Evolutionary conservation across 2,329 filamentous ascomycete genomes (phyloP).

Genomic region (Sporothrix humicola): DNA sequence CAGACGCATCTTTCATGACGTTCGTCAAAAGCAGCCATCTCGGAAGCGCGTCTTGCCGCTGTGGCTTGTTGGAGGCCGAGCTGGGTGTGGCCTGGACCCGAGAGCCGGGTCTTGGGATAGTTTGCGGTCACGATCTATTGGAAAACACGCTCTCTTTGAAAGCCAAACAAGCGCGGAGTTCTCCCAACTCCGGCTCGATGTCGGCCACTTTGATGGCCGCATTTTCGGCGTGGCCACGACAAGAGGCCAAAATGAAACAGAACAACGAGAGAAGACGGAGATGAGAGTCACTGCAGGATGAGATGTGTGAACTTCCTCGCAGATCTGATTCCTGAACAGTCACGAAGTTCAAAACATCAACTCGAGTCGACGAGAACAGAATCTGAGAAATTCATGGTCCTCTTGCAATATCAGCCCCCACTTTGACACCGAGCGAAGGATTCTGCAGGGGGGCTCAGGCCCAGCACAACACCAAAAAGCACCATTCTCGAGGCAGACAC

Average conservation of each 20-base stretch:
- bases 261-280: background rate
- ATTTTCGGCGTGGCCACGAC: background rate
- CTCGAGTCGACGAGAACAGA: too few relatives aligned
- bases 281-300: background rate
- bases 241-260: background rate
- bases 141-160: background rate
- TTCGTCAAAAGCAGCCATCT: background rate
- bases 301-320: too few relatives aligned
- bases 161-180: background rate
- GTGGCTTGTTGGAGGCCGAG: background rate
- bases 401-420: background rate
- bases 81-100: background rate
- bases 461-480: background rate
- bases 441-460: background rate
- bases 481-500: background rate
- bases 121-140: background rate
- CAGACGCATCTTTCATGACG: background rate
- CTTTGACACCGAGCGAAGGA: constrained; percentile 11
- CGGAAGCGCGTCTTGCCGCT: constrained; percentile 7
- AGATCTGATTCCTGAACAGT: too few relatives aligned
- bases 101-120: background rate
- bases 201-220: background rate
- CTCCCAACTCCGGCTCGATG: background rate
- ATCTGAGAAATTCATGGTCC: too few relatives aligned
- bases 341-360: too few relatives aligned